Evolutionary conservation across 2,329 filamentous ascomycete species (phyloP), one percentile per base, ranked within the genome.

Genomic region (Celoporthe dispersa): DNA sequence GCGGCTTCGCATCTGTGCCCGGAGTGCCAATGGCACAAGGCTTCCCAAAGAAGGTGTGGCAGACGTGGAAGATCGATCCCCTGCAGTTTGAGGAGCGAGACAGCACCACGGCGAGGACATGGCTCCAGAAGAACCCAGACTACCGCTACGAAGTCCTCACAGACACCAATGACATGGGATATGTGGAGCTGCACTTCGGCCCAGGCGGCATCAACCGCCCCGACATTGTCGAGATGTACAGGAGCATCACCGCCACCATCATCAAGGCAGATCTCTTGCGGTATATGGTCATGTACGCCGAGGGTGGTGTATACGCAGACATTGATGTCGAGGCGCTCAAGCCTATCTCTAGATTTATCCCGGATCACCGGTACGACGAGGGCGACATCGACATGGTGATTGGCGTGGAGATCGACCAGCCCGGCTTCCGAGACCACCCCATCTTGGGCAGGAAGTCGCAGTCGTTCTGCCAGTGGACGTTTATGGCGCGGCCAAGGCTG

Each of bases 381-480:
- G 78, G 81, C n/a, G 87, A 91, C n/a, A 85, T 92, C 64, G 88
- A 92, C 74, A 87, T 92, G 83, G 87, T 93, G 28, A 86, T 92
- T 35, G 89, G 90, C 19, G 83, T 93, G 0, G 91, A 93, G 77
- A 90, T 92, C 69, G 91, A 92, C 75, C 86, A 92, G 78, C 90
- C 90, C 0, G 84, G 88, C 11, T 92, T 88, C 79, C 81, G 80
- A 25, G 79, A 88, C 64, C 90, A 92, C 76, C 84, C 87, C 1
- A 89, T 92, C 41, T 82, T 92, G 0, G 90, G 91, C 19, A 84
- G 84, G 64, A 92, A 92, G 79, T 92, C 87, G 51, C 83, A 84
- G 73, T 92, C 90, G 0, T 92, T 93, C 77, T 92, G 90, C 77
- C 91, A 92, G 76, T 93, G 91, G 91, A 92, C 91, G 0, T 91